Percentiles rank a stretch among this genome's conserved stretches.
Conservation (phyloP, 2,329 filamentous ascomycete species). For the Venturia aucupariae region DNA sequence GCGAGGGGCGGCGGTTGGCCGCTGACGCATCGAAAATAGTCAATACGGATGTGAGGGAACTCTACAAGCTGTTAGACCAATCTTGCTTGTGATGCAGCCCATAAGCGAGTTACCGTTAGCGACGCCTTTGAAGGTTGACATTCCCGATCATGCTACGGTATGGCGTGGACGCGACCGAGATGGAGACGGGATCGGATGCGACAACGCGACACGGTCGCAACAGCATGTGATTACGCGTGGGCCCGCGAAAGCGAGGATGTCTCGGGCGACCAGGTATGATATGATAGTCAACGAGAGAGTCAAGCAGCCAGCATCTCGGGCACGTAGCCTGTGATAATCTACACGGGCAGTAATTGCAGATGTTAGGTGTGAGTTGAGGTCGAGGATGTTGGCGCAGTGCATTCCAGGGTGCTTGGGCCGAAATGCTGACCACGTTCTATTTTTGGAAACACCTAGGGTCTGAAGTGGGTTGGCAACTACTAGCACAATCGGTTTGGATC, state of each 20-base stretch:
- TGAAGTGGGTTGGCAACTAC: too few species aligned
- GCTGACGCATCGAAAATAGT: constrained; percentile 62
- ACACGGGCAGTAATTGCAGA: too few species aligned
- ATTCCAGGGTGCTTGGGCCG: too few species aligned
- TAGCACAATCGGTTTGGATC: neutral
- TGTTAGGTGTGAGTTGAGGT: too few species aligned
- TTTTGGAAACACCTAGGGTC: too few species aligned
- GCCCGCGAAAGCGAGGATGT: too few species aligned
- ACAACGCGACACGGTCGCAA: constrained; percentile 1
- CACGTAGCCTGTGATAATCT: too few species aligned
- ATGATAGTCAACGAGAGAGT: too few species aligned
- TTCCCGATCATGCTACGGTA: constrained; percentile 15
- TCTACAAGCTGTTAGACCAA: constrained; percentile 36
- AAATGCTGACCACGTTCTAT: too few species aligned
- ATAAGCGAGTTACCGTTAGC: constrained; percentile 19
- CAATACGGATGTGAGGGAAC: constrained; percentile 73
- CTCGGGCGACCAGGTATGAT: too few species aligned
- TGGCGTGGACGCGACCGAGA: neutral
- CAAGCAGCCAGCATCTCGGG: too few species aligned
- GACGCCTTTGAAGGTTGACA: constrained; percentile 30
- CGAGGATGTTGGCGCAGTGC: too few species aligned
- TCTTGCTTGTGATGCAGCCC: neutral
- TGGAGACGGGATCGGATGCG: neutral
- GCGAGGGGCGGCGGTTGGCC: constrained; percentile 56
- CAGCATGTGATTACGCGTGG: neutral